Evolutionary conservation across 1,284 basidiomycete species (phyloP).

Genomic region (Peniophora sp.): DNA sequence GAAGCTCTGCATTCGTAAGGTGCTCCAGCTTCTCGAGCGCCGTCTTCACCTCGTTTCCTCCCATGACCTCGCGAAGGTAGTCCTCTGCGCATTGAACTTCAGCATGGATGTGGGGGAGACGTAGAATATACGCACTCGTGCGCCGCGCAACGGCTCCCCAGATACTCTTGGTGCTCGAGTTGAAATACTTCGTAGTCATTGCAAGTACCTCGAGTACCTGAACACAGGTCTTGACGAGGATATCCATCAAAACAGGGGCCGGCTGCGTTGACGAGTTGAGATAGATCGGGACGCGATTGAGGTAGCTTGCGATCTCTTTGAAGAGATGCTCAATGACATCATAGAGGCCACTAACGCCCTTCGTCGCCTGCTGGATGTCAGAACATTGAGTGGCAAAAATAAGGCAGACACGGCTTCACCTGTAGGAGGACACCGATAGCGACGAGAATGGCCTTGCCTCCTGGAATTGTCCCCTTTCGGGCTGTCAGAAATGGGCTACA

Average conservation of each 20-base stretch:
- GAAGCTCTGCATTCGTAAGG: too few species aligned
- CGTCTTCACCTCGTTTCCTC: too few species aligned
- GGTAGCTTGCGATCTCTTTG: neutral
- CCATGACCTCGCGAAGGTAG: too few species aligned
- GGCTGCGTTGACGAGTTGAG: neutral
- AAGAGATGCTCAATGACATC: neutral
- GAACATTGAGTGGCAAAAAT: neutral
- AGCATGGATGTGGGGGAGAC: neutral
- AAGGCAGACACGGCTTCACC: neutral
- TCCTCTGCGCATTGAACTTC: too few species aligned
- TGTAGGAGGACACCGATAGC: neutral
- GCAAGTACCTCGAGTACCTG: neutral
- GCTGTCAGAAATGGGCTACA: neutral
- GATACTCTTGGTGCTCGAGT: too few species aligned
- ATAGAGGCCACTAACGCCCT: neutral
- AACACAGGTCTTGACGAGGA: neutral
- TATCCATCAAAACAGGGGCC: neutral
- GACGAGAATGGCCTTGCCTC: neutral
- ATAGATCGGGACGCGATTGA: neutral
- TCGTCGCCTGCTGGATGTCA: neutral
- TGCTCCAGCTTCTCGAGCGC: too few species aligned
- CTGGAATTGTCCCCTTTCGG: neutral
- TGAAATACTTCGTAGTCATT: neutral
- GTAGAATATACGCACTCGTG: too few species aligned
- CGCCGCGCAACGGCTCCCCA: too few species aligned